Base-by-base conservation (phyloP, 768 basidiomycete genomes). In the Lepiota subincarnata region DNA sequence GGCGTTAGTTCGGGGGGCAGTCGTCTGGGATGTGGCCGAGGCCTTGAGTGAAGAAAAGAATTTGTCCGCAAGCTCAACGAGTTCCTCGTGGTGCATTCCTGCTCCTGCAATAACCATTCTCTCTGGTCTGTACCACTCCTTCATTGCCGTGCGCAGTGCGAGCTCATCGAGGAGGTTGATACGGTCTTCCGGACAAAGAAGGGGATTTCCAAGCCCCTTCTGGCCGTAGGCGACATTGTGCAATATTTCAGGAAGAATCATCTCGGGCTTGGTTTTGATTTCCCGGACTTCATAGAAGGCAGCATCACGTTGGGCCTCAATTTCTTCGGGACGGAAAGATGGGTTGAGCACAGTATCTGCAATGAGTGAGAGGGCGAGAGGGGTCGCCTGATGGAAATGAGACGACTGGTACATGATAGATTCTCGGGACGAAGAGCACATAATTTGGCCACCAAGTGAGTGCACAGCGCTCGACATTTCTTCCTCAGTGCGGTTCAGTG, bases 371-470 rank as follows among this genome's bases (percentile, higher is more conserved):
- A 99, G 66, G 10, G 93, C 92, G 6, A 84, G 76, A 1, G 89
- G 83, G 1, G 94, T 91, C 37, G 83, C 84, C 56, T 83, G 75
- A 59, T 92, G 84, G 64, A 94, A 95, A 67, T 96, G 89, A 36
- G 93, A 92, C 10, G 96, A 96, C 70, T 98, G 97, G 66, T 98
- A 99, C 89, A 97, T 92, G 64, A 98, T 93, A 18, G 92, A 82
- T 68, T 99, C 97, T 42, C 97, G 79, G 1, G 92, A 87, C 14
- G 92, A 90, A 14, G 92, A 86, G 64, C 89, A 93, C 69, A 88
- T 77, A 55, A 98, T 93, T 71, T 96, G 92, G 13, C 93, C 92
- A 37, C 96, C 95, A 31, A 96, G 78, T 2, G 78, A 77, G 65
- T 92, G 86, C 62, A 96, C 87, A 36, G 87, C 86, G 2, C 74